phyloP scores from a whole-genome alignment of 441 rosid genomes.

The Populus tomentosa region DNA sequence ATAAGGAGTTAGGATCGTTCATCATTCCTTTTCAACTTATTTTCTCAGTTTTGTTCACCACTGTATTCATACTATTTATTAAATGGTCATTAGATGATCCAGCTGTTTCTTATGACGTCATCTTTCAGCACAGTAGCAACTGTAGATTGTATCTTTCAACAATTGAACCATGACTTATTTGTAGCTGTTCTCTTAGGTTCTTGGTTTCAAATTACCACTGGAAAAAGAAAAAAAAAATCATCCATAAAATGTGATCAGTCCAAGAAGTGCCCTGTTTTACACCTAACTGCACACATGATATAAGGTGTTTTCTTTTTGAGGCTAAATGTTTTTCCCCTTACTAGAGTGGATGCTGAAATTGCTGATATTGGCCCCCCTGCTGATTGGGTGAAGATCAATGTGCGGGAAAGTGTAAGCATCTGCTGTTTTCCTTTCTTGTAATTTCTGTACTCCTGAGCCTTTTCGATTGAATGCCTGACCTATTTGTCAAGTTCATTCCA shows the following conservation, averaged over 20 bases:
- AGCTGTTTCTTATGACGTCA: background rate
- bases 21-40: conserved; percentile 16
- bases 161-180: background rate
- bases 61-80: background rate
- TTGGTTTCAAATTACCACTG: background rate
- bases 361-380: conserved; percentile 77
- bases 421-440: conserved; percentile 13
- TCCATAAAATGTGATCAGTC: background rate
- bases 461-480: too few species aligned
- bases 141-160: background rate
- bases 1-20: conserved; percentile 58
- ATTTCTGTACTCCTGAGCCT: background rate
- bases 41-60: background rate
- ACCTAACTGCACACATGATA: background rate
- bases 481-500: background rate
- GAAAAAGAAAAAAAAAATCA: background rate
- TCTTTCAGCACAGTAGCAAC: background rate
- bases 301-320: conserved; percentile 1
- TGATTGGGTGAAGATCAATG: conserved; percentile 93
- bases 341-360: conserved; percentile 49
- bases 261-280: background rate
- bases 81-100: background rate
- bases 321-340: conserved; percentile 10
- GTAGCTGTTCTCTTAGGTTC: background rate
- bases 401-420: conserved; percentile 57